These are phyloP conservation scores for Aspergillus sp. DNA, from an alignment of 2,329 filamentous ascomycete genomes.

Conservation along the genomic window DNA sequence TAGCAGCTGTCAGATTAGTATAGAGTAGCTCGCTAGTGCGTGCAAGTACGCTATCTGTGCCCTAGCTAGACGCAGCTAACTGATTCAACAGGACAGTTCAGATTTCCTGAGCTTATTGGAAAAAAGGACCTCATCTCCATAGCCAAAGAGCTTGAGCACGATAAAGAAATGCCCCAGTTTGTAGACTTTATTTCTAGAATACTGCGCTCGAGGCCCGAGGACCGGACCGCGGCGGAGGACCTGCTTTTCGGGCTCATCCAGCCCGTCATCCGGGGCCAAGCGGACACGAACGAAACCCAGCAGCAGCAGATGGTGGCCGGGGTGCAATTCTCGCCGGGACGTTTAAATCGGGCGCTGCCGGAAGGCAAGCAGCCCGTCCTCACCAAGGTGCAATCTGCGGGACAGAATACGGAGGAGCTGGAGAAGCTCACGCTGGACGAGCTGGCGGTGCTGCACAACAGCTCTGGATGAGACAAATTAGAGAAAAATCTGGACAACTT, in stretches of 20 bases:
- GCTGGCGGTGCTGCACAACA: not conserved
- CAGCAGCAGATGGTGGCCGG: not conserved
- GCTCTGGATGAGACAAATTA: not conserved
- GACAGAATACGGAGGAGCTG: not conserved
- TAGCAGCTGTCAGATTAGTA: too few species aligned
- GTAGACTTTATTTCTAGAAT: slow-evolving; percentile 12
- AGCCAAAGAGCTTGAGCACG: slow-evolving; percentile 6
- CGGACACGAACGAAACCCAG: not conserved
- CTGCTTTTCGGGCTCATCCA: slow-evolving; percentile 2
- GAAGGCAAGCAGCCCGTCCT: not conserved
- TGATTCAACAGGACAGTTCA: slow-evolving; percentile 12
- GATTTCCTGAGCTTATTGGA: slow-evolving; percentile 6
- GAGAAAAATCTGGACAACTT: not conserved
- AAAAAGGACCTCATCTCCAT: slow-evolving; percentile 9
- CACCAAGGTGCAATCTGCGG: not conserved
- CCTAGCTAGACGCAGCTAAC: slow-evolving; percentile 5
- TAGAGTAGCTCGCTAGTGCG: too few species aligned
- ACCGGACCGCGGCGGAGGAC: slow-evolving; percentile 10
- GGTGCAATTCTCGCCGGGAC: not conserved
- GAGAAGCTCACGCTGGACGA: not conserved
- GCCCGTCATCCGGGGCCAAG: not conserved
- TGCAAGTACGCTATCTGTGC: slow-evolving; percentile 7
- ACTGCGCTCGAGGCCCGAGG: slow-evolving; percentile 14
- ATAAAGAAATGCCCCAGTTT: slow-evolving; percentile 7
- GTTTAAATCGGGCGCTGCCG: not conserved